A percentile compares a stretch with the other conserved stretches of the same genome.
Evolutionary conservation across 2,329 filamentous ascomycete genomes (phyloP).

Genomic region (Fusarium guadeloupense): DNA sequence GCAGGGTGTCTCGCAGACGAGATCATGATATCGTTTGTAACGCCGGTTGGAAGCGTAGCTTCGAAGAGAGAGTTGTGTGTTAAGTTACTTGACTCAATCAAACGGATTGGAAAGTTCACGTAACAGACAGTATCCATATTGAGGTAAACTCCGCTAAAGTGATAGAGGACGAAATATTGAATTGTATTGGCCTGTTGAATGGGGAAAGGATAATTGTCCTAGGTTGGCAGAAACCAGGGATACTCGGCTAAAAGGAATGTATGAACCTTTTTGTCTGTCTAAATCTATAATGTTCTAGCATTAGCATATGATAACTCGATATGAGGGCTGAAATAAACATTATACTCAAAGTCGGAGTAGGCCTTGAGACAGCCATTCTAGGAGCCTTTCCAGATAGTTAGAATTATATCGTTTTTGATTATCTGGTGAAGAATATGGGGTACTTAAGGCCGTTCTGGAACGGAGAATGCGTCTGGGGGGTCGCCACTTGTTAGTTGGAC

Average conservation of each 20-base stretch:
- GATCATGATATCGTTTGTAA: slow-evolving; percentile 85
- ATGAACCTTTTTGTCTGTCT: slow-evolving; percentile 73
- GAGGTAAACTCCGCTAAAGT: slow-evolving; percentile 79
- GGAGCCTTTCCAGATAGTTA: slow-evolving; percentile 70
- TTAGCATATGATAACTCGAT: background rate
- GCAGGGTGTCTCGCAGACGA: slow-evolving; percentile 77
- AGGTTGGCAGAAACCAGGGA: slow-evolving; percentile 76
- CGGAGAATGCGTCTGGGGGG: slow-evolving; percentile 60
- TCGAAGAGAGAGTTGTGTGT: slow-evolving; percentile 45
- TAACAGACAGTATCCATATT: slow-evolving; percentile 57
- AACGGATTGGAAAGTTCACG: slow-evolving; percentile 41
- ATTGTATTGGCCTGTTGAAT: slow-evolving; percentile 79
- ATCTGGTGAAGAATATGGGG: slow-evolving; percentile 83
- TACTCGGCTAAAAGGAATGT: slow-evolving; percentile 76
- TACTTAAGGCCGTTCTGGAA: slow-evolving; percentile 72
- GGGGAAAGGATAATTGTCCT: slow-evolving; percentile 73
- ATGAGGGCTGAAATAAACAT: slow-evolving; percentile 56
- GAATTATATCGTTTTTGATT: slow-evolving; percentile 74
- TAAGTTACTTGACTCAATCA: slow-evolving; percentile 39
- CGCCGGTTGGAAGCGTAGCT: slow-evolving; percentile 75
- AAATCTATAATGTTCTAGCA: slow-evolving; percentile 59
- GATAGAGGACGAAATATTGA: slow-evolving; percentile 76
- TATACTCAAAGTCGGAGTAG: slow-evolving; percentile 79
- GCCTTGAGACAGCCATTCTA: slow-evolving; percentile 73
- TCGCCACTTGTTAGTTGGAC: slow-evolving; percentile 61